Base-by-base conservation (phyloP, 2,329 filamentous ascomycete genomes). In the Ophiostoma novo-ulmi region DNA sequence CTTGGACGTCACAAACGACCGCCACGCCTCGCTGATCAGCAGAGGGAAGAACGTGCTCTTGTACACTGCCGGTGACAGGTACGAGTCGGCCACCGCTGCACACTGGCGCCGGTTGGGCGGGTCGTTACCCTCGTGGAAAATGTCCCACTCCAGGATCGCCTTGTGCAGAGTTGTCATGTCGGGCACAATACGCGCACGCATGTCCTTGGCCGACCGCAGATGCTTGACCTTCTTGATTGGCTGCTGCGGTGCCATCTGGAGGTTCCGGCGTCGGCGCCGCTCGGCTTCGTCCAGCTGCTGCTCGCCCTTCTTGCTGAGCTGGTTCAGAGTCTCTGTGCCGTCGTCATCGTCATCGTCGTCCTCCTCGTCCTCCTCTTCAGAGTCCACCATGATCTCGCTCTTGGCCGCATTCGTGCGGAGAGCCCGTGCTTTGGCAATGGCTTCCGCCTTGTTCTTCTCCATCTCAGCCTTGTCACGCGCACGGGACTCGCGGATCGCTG, bases 11-110 rank as follows among this genome's bases (percentile, higher is more conserved):
- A 96, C 89, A 78, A 99, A 95, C 5, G 92, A 91, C 77, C 96
- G 91, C 95, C 95, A 99, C 39, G 94, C 94, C 82, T 99, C 95
- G 36, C 97, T 90, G 39, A 95, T 88, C 44, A 99, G 85, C 31
- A 99, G 84, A 6, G 94, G 94, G 74, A 96, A 89, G 79, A 99
- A 99, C 0, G 93, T 97, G 72, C 88, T 85, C 78, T 96, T 92
- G 78, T 99, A 99, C 68, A 91, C 89, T 63, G 82, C 81, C 0
- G 93, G 91, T 75, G 93, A 89, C 38, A 83, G 79, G 80, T 97
- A 99, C 0, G 87, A 88, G 73, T 92, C 90, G 5, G 90, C 89
- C 13, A 99, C 94, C 70, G 88, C 84, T 66, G 85, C 88, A 77
- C 94, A 97, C 64, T 88, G 85, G 67, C 89, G 88, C 20, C 88